These are phyloP conservation scores for Tolypocladium endophyticum DNA, from an alignment of 2,329 filamentous ascomycete species.

Conservation along the genomic window DNA sequence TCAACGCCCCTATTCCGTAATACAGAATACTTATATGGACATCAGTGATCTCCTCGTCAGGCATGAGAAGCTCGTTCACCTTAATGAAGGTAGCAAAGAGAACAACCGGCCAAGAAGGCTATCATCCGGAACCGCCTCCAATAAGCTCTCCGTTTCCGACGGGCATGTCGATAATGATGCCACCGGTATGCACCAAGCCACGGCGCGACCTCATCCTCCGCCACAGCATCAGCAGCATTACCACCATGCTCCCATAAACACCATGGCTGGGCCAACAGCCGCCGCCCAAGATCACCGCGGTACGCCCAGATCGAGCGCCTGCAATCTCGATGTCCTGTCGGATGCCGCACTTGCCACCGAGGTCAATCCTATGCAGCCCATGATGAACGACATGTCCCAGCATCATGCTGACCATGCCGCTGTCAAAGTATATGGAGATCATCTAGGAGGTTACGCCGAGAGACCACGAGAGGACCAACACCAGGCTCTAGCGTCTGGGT, in stretches of 20 bases:
- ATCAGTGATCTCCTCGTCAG: conserved; percentile 54
- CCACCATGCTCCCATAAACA: conserved; percentile 27
- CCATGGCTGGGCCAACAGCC: conserved; percentile 22
- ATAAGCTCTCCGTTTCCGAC: conserved; percentile 36
- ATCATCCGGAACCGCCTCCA: conserved; percentile 33
- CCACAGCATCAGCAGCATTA: conserved; percentile 17
- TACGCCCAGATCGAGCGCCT: conserved; percentile 34
- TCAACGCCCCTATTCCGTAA: neutral
- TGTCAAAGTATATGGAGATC: conserved; percentile 39
- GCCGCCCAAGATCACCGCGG: conserved; percentile 36
- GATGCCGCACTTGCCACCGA: conserved; percentile 50
- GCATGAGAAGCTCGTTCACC: conserved; percentile 54
- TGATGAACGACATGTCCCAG: conserved; percentile 34
- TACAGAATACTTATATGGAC: conserved; percentile 42
- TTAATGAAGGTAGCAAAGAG: conserved; percentile 49
- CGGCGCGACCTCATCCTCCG: conserved; percentile 11
- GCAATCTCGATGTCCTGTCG: conserved; percentile 48
- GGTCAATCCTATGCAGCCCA: conserved; percentile 39
- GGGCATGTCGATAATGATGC: conserved; percentile 35
- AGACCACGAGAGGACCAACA: conserved; percentile 35
- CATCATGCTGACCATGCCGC: conserved; percentile 27
- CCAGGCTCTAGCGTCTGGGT: conserved; percentile 28
- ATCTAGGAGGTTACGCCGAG: conserved; percentile 34
- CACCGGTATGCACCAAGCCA: conserved; percentile 26
- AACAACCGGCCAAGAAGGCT: conserved; percentile 38